Evolutionary conservation across 345 rosid species (phyloP), one percentile per base, ranked within the genome.

Genomic region (Populus simonii): DNA sequence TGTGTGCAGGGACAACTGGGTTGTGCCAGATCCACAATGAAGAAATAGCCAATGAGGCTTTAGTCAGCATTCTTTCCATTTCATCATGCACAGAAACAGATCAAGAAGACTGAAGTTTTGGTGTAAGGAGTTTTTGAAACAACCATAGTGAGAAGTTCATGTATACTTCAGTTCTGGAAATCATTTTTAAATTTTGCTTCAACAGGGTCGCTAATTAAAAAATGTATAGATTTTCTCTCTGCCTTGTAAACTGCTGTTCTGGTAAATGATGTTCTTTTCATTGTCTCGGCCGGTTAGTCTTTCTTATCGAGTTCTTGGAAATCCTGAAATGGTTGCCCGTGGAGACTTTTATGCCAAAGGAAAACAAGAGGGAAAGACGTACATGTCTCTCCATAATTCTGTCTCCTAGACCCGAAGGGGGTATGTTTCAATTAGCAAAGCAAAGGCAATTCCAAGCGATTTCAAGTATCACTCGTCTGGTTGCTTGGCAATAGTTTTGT

Each of bases 1-100:
- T 9, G 25, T 29, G 43, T 5, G 22, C 78, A 55, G 62, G 81
- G 16, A 73, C 25, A 78, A 66, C 79, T 20, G n/a, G 49, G 71
- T 53, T 51, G 84, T 25, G 66, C 69, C 84, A 22, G 73, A 79
- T 49, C 53, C 68, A 68, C 78, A 72, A 10, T 63, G 82, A 70
- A n/a, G 92, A 81, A 80, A 80, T 67, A 73, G 85, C 77, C 57
- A 92, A 87, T 74, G 97, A 91, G 79, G 87, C 90, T 62, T 71
- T 81, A 5, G 73, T 80, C 65, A 82, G 88, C 68, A 89, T 91
- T 70, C 91, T 92, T 61, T 75, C 82, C 1, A 81, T 72, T 49
- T 15, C 27, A 5, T 18, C 84, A 35, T 76, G 59, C 6, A n/a
- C 69, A 2, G 51, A 73, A 73, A 18, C 55, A 23, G 73, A 74